These are phyloP conservation scores for Cornus suecica DNA, from an alignment of 148 eudicot species.

Conservation along the genomic window DNA sequence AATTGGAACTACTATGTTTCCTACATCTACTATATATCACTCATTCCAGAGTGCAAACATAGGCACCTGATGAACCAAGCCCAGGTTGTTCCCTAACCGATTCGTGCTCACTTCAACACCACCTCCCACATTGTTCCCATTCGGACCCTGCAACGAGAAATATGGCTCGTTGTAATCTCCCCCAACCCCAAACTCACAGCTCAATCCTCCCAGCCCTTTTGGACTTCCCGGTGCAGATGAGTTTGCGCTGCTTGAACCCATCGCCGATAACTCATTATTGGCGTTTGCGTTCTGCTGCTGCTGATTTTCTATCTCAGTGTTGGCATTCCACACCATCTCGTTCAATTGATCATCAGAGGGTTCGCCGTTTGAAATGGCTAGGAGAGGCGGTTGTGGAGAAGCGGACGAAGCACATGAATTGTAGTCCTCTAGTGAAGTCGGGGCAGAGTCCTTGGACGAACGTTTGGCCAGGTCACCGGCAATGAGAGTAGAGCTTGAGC, in stretches of 20 bases:
- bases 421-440: slow-evolving; percentile 21
- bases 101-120: slow-evolving; percentile 1
- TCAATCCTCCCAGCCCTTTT: not conserved
- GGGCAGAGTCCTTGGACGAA: slow-evolving; percentile 26
- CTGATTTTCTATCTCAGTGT: not conserved
- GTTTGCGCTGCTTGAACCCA: slow-evolving; percentile 4
- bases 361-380: slow-evolving; percentile 26
- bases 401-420: slow-evolving; percentile 31
- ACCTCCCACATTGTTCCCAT: slow-evolving; percentile 1
- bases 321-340: slow-evolving; percentile 24
- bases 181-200: slow-evolving; percentile 11
- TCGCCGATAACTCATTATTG: not conserved
- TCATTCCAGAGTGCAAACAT: slow-evolving; percentile 51
- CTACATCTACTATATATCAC: not conserved
- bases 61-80: slow-evolving; percentile 29
- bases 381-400: slow-evolving; percentile 15
- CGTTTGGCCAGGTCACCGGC: slow-evolving; percentile 64
- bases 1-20: not conserved
- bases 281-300: not conserved
- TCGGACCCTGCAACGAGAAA: slow-evolving; percentile 12
- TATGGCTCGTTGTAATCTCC: slow-evolving; percentile 10
- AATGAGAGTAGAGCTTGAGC: slow-evolving; percentile 61
- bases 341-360: slow-evolving; percentile 20
- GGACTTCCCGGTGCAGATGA: slow-evolving; percentile 2
- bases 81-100: slow-evolving; percentile 16